Evolutionary conservation across 805 yeast genomes (phyloP).

Genomic region (Kodamaea neixiangensis): DNA sequence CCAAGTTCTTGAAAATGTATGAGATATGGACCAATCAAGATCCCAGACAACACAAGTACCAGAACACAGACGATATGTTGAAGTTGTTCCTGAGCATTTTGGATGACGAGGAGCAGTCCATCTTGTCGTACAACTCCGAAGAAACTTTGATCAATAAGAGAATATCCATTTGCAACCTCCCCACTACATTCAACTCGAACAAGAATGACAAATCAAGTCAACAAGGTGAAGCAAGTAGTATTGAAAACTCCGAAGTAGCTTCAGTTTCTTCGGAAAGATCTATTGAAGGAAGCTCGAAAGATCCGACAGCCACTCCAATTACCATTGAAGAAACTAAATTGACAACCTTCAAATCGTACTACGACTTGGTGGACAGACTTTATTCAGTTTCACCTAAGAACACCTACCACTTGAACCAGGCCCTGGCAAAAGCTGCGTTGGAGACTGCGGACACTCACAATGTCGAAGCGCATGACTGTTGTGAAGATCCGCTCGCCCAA

Average conservation of each 20-base stretch:
- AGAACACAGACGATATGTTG: slow-evolving; percentile 14
- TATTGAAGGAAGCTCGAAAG: background rate
- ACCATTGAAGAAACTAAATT: background rate
- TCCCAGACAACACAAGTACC: slow-evolving; percentile 11
- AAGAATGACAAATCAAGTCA: background rate
- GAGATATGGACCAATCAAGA: slow-evolving; percentile 21
- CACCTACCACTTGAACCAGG: slow-evolving; percentile 35
- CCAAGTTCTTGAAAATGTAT: slow-evolving; percentile 18
- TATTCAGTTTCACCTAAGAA: slow-evolving; percentile 45
- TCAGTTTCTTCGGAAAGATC: background rate
- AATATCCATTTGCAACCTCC: slow-evolving; percentile 15
- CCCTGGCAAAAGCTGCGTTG: slow-evolving; percentile 25
- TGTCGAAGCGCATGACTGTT: slow-evolving; percentile 11
- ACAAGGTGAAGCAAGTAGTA: background rate
- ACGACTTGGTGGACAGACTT: slow-evolving; percentile 33
- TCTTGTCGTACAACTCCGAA: slow-evolving; percentile 18
- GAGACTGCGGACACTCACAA: slow-evolving; percentile 14
- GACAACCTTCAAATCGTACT: background rate
- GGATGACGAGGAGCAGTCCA: slow-evolving; percentile 13
- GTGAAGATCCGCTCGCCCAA: slow-evolving; percentile 11
- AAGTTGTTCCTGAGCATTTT: slow-evolving; percentile 12
- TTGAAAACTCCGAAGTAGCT: background rate
- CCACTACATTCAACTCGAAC: slow-evolving; percentile 15
- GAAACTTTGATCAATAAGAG: slow-evolving; percentile 17
- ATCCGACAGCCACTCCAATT: background rate